A percentile compares a stretch with the other conserved stretches of the same genome.
These are phyloP conservation scores for Cladorrhinum sp. DNA, from an alignment of 2,329 filamentous ascomycete genomes.

Conservation along the genomic window DNA sequence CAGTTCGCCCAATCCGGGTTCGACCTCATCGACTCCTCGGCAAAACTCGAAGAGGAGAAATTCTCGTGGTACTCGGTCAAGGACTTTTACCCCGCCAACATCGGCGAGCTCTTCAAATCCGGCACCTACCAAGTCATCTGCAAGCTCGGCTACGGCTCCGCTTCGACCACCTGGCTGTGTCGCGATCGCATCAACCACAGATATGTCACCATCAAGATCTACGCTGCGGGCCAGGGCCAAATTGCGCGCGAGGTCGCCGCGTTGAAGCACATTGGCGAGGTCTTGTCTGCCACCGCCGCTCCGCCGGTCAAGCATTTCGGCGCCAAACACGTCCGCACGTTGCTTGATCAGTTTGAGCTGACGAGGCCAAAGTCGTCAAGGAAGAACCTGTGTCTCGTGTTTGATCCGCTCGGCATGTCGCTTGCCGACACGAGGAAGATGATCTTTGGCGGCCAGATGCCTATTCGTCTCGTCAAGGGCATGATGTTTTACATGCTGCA, in stretches of 20 bases:
- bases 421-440: conserved; percentile 2
- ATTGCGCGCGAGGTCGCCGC: conserved; percentile 5
- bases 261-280: conserved; percentile 6
- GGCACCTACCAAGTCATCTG: conserved; percentile 36
- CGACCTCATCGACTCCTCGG: background rate
- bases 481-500: conserved; percentile 6
- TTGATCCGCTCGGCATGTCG: conserved; percentile 1
- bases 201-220: conserved; percentile 14
- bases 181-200: conserved; percentile 31
- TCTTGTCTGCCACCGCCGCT: background rate
- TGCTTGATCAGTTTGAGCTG: conserved; percentile 8
- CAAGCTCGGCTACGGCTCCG: conserved; percentile 42
- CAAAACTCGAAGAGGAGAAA: conserved; percentile 29
- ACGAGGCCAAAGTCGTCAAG: background rate
- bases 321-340: background rate
- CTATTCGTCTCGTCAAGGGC: background rate
- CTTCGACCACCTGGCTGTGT: conserved; percentile 41
- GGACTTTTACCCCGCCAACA: conserved; percentile 36
- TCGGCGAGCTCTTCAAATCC: conserved; percentile 33
- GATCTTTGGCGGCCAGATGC: conserved; percentile 1
- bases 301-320: background rate
- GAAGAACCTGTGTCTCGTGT: conserved; percentile 8
- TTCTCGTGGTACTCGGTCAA: conserved; percentile 28
- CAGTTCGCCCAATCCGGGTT: conserved; percentile 4
- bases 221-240: background rate